Evolutionary conservation across 192 early-diverging fungal genomes (phyloP).

Genomic region (Coemansia sp.): DNA sequence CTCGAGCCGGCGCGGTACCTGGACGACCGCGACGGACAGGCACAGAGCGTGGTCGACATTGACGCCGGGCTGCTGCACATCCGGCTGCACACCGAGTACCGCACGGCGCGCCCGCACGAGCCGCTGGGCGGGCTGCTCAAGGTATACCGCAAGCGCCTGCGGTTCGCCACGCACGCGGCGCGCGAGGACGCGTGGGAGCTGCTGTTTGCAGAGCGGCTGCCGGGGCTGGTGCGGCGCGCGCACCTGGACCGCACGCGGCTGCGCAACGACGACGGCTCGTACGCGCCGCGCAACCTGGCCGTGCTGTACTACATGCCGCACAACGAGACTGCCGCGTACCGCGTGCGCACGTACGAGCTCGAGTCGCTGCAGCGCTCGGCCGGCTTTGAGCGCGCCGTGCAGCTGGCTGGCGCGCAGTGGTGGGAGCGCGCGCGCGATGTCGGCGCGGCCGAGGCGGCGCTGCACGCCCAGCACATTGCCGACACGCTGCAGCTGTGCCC

Average conservation of each 20-base stretch:
- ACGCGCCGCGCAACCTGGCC: slow-evolving; percentile 33
- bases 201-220: slow-evolving; percentile 44
- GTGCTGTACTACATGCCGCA: slow-evolving; percentile 38
- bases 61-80: slow-evolving; percentile 39
- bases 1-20: slow-evolving; percentile 34
- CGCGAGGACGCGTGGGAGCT: slow-evolving; percentile 38
- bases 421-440: slow-evolving; percentile 7
- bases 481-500: slow-evolving; percentile 21
- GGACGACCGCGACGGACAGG: not conserved
- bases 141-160: slow-evolving; percentile 36
- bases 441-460: slow-evolving; percentile 8
- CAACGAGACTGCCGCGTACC: slow-evolving; percentile 29
- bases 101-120: slow-evolving; percentile 19
- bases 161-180: slow-evolving; percentile 9
- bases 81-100: slow-evolving; percentile 39
- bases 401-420: slow-evolving; percentile 9
- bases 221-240: slow-evolving; percentile 34
- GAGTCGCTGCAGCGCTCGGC: slow-evolving; percentile 22
- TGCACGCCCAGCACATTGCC: slow-evolving; percentile 11
- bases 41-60: slow-evolving; percentile 20
- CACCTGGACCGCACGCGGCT: slow-evolving; percentile 43
- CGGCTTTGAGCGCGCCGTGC: slow-evolving; percentile 13
- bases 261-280: slow-evolving; percentile 23
- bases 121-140: slow-evolving; percentile 44
- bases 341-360: slow-evolving; percentile 38